Evolutionary conservation across 148 eudicot genomes (phyloP).

Genomic region (Nepenthes gracilis): DNA sequence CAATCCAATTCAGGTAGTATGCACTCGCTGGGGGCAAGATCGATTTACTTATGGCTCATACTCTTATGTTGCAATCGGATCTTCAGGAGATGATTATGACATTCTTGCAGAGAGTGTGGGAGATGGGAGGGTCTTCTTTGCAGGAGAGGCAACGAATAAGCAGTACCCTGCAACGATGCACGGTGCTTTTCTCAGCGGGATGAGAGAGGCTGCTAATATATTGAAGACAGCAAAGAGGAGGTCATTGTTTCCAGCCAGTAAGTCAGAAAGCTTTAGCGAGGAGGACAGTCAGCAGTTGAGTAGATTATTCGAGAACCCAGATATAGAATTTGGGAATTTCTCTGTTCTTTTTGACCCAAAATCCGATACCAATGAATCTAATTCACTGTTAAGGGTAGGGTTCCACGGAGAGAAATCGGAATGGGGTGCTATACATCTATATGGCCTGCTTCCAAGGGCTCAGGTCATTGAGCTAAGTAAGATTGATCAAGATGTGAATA

Average conservation of each 20-base stretch:
- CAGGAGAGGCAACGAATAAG: constrained; percentile 92
- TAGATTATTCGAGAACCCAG: constrained; percentile 37
- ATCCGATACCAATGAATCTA: constrained; percentile 33
- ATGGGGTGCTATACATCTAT: constrained; percentile 26
- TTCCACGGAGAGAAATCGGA: constrained; percentile 30
- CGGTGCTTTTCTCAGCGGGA: constrained; percentile 95
- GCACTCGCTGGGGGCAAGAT: constrained; percentile 98
- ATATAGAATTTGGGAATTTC: constrained; percentile 46
- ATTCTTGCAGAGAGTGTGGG: constrained; percentile 82
- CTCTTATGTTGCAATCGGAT: constrained; percentile 82
- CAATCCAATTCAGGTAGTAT: constrained; percentile 68
- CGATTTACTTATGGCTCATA: constrained; percentile 71
- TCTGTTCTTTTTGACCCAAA: constrained; percentile 40
- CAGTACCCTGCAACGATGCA: constrained; percentile 99
- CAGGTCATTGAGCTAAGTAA: constrained; percentile 38
- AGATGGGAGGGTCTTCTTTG: constrained; percentile 75
- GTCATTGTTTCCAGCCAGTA: constrained; percentile 16
- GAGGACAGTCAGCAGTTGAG: constrained; percentile 26
- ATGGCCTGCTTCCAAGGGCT: constrained; percentile 32
- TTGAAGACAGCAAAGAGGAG: constrained; percentile 54
- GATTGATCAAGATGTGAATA: constrained; percentile 36
- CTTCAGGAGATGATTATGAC: constrained; percentile 96
- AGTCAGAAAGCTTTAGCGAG: constrained; percentile 6
- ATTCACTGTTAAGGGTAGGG: constrained; percentile 39
- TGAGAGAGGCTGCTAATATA: constrained; percentile 97